These are phyloP conservation scores for Coemansia pectinata DNA, from an alignment of 192 early-diverging fungal species.

Conservation along the genomic window DNA sequence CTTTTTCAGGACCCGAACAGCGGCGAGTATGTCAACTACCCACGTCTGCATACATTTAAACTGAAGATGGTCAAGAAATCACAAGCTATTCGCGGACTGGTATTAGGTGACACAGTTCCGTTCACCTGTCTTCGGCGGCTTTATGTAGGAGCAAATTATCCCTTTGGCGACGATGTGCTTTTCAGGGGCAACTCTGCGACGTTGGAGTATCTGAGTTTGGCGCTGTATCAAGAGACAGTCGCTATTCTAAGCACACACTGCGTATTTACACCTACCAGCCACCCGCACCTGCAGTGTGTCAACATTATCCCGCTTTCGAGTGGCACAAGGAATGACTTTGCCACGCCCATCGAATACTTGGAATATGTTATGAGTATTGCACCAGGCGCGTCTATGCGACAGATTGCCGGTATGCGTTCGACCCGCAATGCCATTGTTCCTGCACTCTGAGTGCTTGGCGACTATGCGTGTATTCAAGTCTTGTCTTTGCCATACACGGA, in stretches of 20 bases:
- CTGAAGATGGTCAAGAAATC: not conserved
- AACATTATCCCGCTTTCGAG: not conserved
- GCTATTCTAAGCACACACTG: not conserved
- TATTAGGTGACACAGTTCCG: not conserved
- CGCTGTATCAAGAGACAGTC: not conserved
- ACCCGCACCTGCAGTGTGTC: not conserved
- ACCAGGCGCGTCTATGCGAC: not conserved
- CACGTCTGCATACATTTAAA: not conserved
- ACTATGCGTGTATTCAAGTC: not conserved
- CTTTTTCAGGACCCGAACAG: not conserved
- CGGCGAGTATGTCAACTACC: constrained; percentile 4
- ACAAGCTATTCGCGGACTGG: too few relatives aligned
- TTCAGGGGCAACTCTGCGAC: constrained; percentile 4
- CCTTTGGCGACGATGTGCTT: constrained; percentile 5
- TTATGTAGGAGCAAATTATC: not conserved
- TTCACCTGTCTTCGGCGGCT: constrained; percentile 5
- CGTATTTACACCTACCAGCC: not conserved
- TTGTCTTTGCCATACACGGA: not conserved
- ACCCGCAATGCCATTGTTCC: not conserved
- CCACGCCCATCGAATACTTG: not conserved
- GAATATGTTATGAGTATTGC: not conserved
- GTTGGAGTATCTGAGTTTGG: constrained; percentile 3
- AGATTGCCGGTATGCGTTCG: not conserved
- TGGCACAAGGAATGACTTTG: not conserved
- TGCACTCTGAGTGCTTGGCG: not conserved